phyloP scores from a whole-genome alignment of 257 asterid genomes.

The Oldenlandia corymbosa region DNA sequence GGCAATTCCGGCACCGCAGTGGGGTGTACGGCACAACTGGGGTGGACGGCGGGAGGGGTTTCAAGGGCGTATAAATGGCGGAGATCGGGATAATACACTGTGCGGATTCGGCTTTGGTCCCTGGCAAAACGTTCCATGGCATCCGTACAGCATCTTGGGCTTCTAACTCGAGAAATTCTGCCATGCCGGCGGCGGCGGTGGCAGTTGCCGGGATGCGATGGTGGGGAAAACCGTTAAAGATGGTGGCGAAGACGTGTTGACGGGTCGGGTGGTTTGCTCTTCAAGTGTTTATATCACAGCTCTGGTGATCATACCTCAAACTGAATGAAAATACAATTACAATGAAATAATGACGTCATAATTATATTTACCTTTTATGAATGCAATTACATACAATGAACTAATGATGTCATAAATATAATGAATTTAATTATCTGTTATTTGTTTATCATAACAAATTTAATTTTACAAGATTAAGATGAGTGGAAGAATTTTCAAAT shows the following conservation, averaged over 20 bases:
- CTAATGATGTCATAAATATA: too few relatives aligned
- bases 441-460: too few relatives aligned
- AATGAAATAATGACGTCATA: too few relatives aligned
- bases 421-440: too few relatives aligned
- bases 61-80: slow-evolving; percentile 83
- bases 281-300: neutral
- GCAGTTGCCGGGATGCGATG: neutral
- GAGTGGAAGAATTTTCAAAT: too few relatives aligned
- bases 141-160: slow-evolving; percentile 78
- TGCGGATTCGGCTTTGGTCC: slow-evolving; percentile 81
- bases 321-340: too few relatives aligned
- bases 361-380: too few relatives aligned
- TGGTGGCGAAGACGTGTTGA: too few relatives aligned
- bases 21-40: slow-evolving; percentile 81
- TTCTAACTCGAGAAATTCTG: slow-evolving; percentile 82
- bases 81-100: slow-evolving; percentile 90
- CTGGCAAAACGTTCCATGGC: slow-evolving; percentile 99
- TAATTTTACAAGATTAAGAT: too few relatives aligned
- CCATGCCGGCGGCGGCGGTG: slow-evolving; percentile 30
- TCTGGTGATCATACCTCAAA: too few relatives aligned
- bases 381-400: too few relatives aligned
- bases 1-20: slow-evolving; percentile 91
- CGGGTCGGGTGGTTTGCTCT: neutral
- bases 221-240: too few relatives aligned
- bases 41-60: slow-evolving; percentile 59